Percentiles rank a stretch among this genome's conserved stretches.
phyloP scores from a whole-genome alignment of 106 monocot genomes.

The Dioscorea zingiberensis region DNA sequence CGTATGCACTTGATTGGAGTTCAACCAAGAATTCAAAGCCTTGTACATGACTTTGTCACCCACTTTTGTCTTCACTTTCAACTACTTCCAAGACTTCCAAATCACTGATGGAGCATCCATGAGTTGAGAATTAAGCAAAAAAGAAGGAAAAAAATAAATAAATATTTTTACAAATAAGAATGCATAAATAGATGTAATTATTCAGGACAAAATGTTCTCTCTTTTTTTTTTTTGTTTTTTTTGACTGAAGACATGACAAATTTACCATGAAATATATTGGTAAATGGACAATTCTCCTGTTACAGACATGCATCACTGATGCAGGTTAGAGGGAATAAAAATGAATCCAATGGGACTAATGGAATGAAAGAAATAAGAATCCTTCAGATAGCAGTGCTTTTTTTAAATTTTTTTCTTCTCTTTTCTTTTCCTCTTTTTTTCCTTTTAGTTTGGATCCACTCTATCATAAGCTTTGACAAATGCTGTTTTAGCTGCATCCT shows the following conservation, averaged over 20 bases:
- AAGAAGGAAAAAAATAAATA: too few relatives aligned
- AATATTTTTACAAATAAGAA: background rate
- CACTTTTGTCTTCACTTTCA: too few relatives aligned
- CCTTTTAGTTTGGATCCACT: background rate
- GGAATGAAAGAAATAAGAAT: constrained; percentile 11
- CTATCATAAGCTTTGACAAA: too few relatives aligned
- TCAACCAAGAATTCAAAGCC: too few relatives aligned
- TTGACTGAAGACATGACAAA: constrained; percentile 13
- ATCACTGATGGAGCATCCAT: too few relatives aligned
- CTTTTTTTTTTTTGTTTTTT: background rate
- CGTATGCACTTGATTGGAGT: too few relatives aligned
- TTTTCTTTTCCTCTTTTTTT: background rate
- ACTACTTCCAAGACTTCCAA: too few relatives aligned
- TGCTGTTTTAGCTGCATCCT: constrained; percentile 32
- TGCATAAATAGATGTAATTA: constrained; percentile 3
- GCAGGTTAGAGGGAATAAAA: constrained; percentile 20
- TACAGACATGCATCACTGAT: constrained; percentile 23
- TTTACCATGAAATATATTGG: constrained; percentile 49
- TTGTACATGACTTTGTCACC: too few relatives aligned
- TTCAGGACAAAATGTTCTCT: background rate
- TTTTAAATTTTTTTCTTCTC: too few relatives aligned
- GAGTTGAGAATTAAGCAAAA: too few relatives aligned
- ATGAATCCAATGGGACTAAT: constrained; percentile 16
- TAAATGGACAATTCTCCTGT: constrained; percentile 28
- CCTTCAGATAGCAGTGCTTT: constrained; percentile 5